A percentile compares a stretch with the other conserved stretches of the same genome.
phyloP scores from a whole-genome alignment of 306 rosid species.

The Sphenostylis stenocarpa region DNA sequence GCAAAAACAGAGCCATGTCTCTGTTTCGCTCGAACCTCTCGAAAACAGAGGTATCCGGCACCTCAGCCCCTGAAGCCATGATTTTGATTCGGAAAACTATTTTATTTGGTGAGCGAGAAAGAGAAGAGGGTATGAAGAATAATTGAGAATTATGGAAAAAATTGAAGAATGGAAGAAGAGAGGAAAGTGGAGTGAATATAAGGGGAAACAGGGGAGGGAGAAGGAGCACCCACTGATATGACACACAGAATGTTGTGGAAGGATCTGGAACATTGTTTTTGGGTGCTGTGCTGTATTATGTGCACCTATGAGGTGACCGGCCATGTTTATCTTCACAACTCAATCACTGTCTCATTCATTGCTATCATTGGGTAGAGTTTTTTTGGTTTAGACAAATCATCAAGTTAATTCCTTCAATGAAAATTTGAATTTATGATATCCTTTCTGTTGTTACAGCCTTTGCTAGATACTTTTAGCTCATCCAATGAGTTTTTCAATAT shows the following conservation, averaged over 20 bases:
- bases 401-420: no score
- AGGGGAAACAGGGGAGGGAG: neutral
- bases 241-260: slow-evolving; percentile 51
- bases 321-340: slow-evolving; percentile 1
- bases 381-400: neutral
- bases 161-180: neutral
- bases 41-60: slow-evolving; percentile 45
- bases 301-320: neutral
- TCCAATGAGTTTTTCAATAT: no score
- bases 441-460: no score
- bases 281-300: neutral
- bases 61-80: slow-evolving; percentile 60
- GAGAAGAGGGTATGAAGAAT: neutral
- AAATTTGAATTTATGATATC: no score
- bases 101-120: neutral
- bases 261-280: slow-evolving; percentile 54
- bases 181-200: neutral
- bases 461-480: no score
- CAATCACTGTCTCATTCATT: neutral
- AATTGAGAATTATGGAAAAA: neutral
- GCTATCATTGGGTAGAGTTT: no score
- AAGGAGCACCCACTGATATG: slow-evolving; percentile 20
- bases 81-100: neutral
- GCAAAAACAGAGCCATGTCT: slow-evolving; percentile 55
- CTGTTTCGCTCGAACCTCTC: slow-evolving; percentile 48